Percentiles rank a stretch among this genome's conserved stretches.
Evolutionary conservation across 2,329 filamentous ascomycete genomes (phyloP).

Genomic region (Botrytis galanthina): DNA sequence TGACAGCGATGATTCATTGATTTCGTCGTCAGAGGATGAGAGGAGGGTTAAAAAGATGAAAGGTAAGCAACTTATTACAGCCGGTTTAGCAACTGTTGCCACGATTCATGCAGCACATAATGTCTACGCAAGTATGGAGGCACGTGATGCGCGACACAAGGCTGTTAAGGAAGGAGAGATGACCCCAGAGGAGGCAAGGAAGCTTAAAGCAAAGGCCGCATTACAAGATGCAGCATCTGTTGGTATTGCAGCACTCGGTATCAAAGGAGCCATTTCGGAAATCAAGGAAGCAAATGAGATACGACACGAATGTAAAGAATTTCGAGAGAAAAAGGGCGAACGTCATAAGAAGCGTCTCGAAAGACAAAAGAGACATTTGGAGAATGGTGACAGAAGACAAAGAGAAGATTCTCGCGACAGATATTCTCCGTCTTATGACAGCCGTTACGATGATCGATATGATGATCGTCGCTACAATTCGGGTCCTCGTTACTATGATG

Average conservation of each 20-base stretch:
- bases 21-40: slow-evolving; percentile 61
- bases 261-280: slow-evolving; percentile 62
- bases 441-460: slow-evolving; percentile 24
- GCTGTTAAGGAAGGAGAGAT: slow-evolving; percentile 63
- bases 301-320: slow-evolving; percentile 53
- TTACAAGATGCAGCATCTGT: slow-evolving; percentile 64
- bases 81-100: slow-evolving; percentile 64
- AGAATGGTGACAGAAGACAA: slow-evolving; percentile 25
- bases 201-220: slow-evolving; percentile 61
- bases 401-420: slow-evolving; percentile 16
- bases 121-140: slow-evolving; percentile 62
- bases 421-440: slow-evolving; percentile 18
- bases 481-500: slow-evolving; percentile 45
- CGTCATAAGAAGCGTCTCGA: slow-evolving; percentile 46
- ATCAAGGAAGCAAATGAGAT: slow-evolving; percentile 68
- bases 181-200: slow-evolving; percentile 58
- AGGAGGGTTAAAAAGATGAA: slow-evolving; percentile 60
- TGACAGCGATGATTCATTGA: slow-evolving; percentile 50
- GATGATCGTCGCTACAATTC: slow-evolving; percentile 38
- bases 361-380: slow-evolving; percentile 40
- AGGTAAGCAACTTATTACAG: slow-evolving; percentile 64
- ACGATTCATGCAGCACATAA: slow-evolving; percentile 68
- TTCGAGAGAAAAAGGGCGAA: slow-evolving; percentile 49
- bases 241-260: slow-evolving; percentile 64
- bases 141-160: slow-evolving; percentile 58